These are phyloP conservation scores for Aphanomyces cochlioides DNA, from an alignment of 352 stramenopile genomes.

Conservation along the genomic window DNA sequence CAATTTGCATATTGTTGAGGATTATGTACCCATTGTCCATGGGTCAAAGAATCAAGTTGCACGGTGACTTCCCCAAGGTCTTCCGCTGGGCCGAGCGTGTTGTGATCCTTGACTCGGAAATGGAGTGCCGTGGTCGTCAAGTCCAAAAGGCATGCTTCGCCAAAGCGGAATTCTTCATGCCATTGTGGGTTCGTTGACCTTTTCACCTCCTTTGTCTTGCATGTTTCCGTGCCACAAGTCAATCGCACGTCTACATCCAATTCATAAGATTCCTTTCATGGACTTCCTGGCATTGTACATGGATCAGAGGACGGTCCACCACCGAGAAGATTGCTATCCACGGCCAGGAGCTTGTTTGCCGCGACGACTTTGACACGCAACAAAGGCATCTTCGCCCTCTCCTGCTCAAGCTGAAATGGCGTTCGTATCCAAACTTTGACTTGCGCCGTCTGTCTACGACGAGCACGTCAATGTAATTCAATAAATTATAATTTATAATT, in stretches of 20 bases:
- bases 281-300: constrained; percentile 7
- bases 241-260: constrained; percentile 48
- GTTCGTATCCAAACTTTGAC: too few species aligned
- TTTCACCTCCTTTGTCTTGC: constrained; percentile 44
- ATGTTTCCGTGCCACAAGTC: constrained; percentile 46
- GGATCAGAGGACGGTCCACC: constrained; percentile 18
- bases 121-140: constrained; percentile 32
- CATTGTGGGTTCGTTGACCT: constrained; percentile 51
- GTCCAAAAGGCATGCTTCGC: constrained; percentile 48
- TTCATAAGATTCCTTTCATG: too few species aligned
- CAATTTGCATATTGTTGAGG: neutral
- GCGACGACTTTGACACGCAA: constrained; percentile 26
- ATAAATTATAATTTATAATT: neutral
- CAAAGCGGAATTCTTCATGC: constrained; percentile 54
- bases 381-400: constrained; percentile 17
- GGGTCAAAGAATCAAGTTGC: constrained; percentile 37
- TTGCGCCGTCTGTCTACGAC: too few species aligned
- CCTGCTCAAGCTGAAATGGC: too few species aligned
- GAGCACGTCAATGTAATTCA: neutral
- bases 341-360: constrained; percentile 21
- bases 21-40: constrained; percentile 37
- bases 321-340: constrained; percentile 26
- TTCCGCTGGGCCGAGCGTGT: constrained; percentile 40
- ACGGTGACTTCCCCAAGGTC: constrained; percentile 44
- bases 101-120: constrained; percentile 57